Conservation (phyloP, 768 basidiomycete species). For the Tricholoma matsutake region DNA sequence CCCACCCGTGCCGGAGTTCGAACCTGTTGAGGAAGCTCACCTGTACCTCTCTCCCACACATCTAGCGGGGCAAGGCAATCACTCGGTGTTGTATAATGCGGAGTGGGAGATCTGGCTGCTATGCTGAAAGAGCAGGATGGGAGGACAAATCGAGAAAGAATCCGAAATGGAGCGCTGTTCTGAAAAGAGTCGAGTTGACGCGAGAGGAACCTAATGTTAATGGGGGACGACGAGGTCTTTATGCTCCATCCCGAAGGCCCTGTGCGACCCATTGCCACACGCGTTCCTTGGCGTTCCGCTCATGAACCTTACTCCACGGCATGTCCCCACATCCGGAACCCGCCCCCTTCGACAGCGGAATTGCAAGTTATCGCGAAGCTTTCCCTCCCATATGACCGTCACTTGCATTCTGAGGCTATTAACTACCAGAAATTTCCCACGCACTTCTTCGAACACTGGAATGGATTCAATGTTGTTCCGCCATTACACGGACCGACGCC, state of each 20-base stretch:
- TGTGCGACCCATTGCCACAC: conserved; percentile 21
- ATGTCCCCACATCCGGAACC: background rate
- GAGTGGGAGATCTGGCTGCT: conserved; percentile 28
- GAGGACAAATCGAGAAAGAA: conserved; percentile 5
- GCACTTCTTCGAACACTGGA: conserved; percentile 45
- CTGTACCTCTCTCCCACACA: conserved; percentile 42
- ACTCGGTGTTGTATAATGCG: conserved; percentile 49
- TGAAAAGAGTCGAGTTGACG: background rate
- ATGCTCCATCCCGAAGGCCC: conserved; percentile 21
- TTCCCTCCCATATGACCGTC: conserved; percentile 30
- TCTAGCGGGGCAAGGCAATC: conserved; percentile 43
- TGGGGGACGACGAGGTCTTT: background rate
- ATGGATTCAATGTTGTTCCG: conserved; percentile 39
- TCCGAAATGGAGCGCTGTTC: conserved; percentile 1
- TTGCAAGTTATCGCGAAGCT: conserved; percentile 42
- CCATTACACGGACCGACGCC: conserved; percentile 42
- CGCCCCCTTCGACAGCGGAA: conserved; percentile 28
- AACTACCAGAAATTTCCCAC: conserved; percentile 41
- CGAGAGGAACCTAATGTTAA: background rate
- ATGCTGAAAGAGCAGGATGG: conserved; percentile 21
- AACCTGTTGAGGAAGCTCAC: conserved; percentile 38
- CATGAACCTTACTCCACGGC: conserved; percentile 21
- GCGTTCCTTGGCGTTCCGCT: conserved; percentile 26
- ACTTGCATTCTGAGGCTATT: conserved; percentile 35
- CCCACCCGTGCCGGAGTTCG: conserved; percentile 21